phyloP scores from a whole-genome alignment of 2,329 filamentous ascomycete genomes.

The Colletotrichum chlorophyti region DNA sequence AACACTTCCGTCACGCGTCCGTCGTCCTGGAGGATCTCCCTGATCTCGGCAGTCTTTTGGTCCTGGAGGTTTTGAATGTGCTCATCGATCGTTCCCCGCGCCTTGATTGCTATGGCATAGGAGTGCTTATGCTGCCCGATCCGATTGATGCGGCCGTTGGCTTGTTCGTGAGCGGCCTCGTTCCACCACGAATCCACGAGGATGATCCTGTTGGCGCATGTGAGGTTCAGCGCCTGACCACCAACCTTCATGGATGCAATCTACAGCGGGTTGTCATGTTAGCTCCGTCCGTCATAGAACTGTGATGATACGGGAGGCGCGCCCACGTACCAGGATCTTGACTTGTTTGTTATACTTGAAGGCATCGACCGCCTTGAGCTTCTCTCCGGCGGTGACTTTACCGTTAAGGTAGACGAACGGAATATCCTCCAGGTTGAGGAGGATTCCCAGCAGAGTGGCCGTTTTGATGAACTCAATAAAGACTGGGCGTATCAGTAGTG shows the following conservation, averaged over 20 bases:
- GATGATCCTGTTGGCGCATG: conserved; percentile 58
- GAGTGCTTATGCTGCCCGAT: conserved; percentile 70
- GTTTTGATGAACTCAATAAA: conserved; percentile 43
- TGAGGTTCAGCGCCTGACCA: conserved; percentile 48
- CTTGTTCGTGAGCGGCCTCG: conserved; percentile 65
- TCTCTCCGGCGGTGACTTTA: conserved; percentile 25
- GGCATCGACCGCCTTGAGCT: conserved; percentile 18
- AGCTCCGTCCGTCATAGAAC: no score
- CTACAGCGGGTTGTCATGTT: background rate
- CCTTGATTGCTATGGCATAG: conserved; percentile 62
- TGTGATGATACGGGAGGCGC: conserved; percentile 23
- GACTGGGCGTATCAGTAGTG: conserved; percentile 34
- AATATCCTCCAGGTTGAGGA: conserved; percentile 38
- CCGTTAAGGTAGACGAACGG: conserved; percentile 47
- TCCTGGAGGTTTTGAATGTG: conserved; percentile 62
- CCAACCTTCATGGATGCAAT: conserved; percentile 43
- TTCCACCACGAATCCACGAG: conserved; percentile 70
- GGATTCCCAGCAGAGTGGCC: conserved; percentile 41
- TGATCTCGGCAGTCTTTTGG: conserved; percentile 56
- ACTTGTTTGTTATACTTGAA: conserved; percentile 31
- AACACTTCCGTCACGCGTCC: conserved; percentile 17
- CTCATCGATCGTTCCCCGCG: conserved; percentile 64
- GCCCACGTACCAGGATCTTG: conserved; percentile 44
- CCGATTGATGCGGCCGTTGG: conserved; percentile 64
- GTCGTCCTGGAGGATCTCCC: conserved; percentile 39